Percentiles rank a stretch among this genome's conserved stretches.
Evolutionary conservation across 768 basidiomycete genomes (phyloP).

Genomic region (Calocera viscosa): DNA sequence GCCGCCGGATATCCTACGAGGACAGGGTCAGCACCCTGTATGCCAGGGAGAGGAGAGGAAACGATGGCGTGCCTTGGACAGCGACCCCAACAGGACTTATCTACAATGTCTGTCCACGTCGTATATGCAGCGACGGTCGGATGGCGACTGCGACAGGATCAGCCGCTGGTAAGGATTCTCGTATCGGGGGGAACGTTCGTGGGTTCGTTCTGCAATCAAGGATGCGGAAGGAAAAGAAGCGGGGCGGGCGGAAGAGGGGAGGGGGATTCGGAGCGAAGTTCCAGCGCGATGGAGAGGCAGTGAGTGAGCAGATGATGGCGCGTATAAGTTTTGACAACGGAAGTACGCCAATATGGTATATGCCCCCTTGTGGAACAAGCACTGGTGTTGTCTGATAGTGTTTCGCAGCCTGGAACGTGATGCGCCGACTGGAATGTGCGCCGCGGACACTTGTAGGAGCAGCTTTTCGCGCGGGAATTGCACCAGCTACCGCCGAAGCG

Average conservation of each 20-base stretch:
- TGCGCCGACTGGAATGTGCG: neutral
- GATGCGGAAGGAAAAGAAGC: constrained; percentile 10
- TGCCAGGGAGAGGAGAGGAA: neutral
- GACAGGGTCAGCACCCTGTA: neutral
- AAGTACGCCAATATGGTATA: neutral
- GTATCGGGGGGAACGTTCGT: constrained; percentile 1
- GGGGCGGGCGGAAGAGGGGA: neutral
- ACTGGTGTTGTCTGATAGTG: neutral
- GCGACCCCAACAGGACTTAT: neutral
- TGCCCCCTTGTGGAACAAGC: constrained; percentile 6
- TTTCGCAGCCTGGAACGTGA: neutral
- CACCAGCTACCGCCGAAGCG: no score
- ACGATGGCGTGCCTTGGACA: neutral
- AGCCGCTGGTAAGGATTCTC: neutral
- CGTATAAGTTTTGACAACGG: neutral
- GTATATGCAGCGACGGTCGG: neutral
- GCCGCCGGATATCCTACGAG: neutral
- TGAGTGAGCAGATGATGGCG: neutral
- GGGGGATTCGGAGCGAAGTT: neutral
- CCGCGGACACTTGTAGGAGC: no score
- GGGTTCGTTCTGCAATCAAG: neutral
- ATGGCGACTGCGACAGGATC: neutral
- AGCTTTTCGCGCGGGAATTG: no score
- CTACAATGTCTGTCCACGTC: neutral
- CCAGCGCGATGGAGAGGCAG: constrained; percentile 6